Percentiles rank a stretch among this genome's conserved stretches.
These are phyloP conservation scores for Aspergillus niger DNA, from an alignment of 2,329 filamentous ascomycete genomes.

Conservation along the genomic window DNA sequence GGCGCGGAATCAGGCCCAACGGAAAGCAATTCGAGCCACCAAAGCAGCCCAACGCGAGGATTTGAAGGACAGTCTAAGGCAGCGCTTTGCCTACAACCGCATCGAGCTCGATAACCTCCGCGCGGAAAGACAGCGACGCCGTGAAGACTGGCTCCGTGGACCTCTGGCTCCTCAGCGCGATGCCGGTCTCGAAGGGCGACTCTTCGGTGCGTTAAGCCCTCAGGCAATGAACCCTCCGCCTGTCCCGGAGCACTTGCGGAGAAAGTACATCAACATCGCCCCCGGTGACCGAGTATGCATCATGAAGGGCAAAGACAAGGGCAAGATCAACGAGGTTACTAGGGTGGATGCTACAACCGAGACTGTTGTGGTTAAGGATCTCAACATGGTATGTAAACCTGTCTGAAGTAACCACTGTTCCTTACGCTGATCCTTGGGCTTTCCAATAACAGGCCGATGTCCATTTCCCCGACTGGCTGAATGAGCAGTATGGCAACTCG, in stretches of 20 bases:
- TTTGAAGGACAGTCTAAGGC: constrained; percentile 32
- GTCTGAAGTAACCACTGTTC: neutral
- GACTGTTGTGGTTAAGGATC: constrained; percentile 61
- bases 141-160: constrained; percentile 78
- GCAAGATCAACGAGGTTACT: constrained; percentile 75
- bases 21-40: constrained; percentile 48
- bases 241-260: constrained; percentile 43
- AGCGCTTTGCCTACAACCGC: constrained; percentile 35
- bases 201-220: constrained; percentile 59
- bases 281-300: constrained; percentile 79
- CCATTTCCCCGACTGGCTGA: constrained; percentile 41
- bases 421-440: neutral
- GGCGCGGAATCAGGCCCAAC: constrained; percentile 64
- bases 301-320: constrained; percentile 74
- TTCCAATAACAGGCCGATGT: constrained; percentile 41
- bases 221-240: constrained; percentile 40
- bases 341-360: constrained; percentile 58
- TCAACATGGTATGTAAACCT: constrained; percentile 59
- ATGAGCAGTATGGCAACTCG: constrained; percentile 40
- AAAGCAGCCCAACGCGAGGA: constrained; percentile 44
- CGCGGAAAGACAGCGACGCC: constrained; percentile 58
- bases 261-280: constrained; percentile 61
- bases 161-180: constrained; percentile 76
- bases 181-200: constrained; percentile 59
- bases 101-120: constrained; percentile 43